phyloP scores from a whole-genome alignment of 108 stramenopile genomes.

The Stephanodiscus minutulus region DNA sequence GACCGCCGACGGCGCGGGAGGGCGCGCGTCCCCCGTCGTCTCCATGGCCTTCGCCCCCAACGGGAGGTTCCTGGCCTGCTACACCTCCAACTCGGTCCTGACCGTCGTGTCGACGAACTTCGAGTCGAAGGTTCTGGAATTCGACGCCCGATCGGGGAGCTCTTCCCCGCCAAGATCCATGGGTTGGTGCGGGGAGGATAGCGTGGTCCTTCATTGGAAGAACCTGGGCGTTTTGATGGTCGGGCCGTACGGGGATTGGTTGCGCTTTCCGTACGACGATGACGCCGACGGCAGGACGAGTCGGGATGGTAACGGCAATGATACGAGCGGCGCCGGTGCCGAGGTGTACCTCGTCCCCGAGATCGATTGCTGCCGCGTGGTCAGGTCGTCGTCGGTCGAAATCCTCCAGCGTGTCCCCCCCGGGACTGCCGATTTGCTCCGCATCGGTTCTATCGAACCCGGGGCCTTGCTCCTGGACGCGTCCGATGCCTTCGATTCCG shows the following conservation, averaged over 20 bases:
- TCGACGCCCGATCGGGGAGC: slow-evolving; percentile 84
- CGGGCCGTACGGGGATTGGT: slow-evolving; percentile 96
- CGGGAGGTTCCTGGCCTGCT: slow-evolving; percentile 94
- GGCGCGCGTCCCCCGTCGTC: slow-evolving; percentile 66
- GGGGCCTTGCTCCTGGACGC: slow-evolving; percentile 94
- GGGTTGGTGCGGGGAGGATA: slow-evolving; percentile 96
- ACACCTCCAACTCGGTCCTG: slow-evolving; percentile 81
- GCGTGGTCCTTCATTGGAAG: slow-evolving; percentile 92
- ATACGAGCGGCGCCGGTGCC: slow-evolving; percentile 21
- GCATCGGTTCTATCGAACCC: slow-evolving; percentile 92
- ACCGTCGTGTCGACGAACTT: slow-evolving; percentile 92
- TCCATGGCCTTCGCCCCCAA: slow-evolving; percentile 93
- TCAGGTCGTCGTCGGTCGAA: slow-evolving; percentile 81
- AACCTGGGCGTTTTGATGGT: slow-evolving; percentile 93
- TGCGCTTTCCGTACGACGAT: slow-evolving; percentile 84
- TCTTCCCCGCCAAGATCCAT: slow-evolving; percentile 72
- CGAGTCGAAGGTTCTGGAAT: slow-evolving; percentile 90
- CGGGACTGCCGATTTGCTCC: slow-evolving; percentile 80
- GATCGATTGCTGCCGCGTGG: slow-evolving; percentile 92
- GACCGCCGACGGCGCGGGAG: not conserved
- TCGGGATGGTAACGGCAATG: slow-evolving; percentile 4
- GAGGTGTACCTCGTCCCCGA: slow-evolving; percentile 89
- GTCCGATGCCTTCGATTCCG: slow-evolving; percentile 91
- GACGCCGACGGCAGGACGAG: slow-evolving; percentile 21
- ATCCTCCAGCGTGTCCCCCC: slow-evolving; percentile 93